phyloP scores from a whole-genome alignment of 2,329 filamentous ascomycete species.

The Diaporthe velutina region DNA sequence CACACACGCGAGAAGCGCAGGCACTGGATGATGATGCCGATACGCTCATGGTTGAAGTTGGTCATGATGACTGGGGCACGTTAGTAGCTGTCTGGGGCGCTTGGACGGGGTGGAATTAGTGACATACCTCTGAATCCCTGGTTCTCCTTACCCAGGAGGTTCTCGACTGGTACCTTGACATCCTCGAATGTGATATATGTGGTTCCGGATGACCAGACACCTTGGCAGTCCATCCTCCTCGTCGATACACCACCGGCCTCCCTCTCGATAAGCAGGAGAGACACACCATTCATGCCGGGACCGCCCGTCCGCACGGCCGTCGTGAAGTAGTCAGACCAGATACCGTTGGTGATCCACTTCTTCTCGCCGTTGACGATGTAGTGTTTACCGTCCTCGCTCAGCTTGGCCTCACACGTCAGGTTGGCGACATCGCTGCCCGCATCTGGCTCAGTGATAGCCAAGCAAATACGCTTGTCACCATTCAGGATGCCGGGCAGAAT shows the following conservation, averaged over 20 bases:
- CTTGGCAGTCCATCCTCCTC: slow-evolving; percentile 97
- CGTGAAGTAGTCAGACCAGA: slow-evolving; percentile 98
- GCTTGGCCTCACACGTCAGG: slow-evolving; percentile 93
- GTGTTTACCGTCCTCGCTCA: slow-evolving; percentile 95
- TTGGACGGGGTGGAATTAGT: not conserved
- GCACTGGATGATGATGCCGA: slow-evolving; percentile 98
- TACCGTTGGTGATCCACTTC: slow-evolving; percentile 99
- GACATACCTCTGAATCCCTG: slow-evolving; percentile 86
- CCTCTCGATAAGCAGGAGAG: slow-evolving; percentile 92
- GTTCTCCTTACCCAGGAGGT: slow-evolving; percentile 97
- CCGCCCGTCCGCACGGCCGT: slow-evolving; percentile 93
- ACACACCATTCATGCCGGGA: slow-evolving; percentile 92
- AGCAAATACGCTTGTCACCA: slow-evolving; percentile 96
- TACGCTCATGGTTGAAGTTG: slow-evolving; percentile 99
- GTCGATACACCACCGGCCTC: slow-evolving; percentile 87
- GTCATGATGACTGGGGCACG: slow-evolving; percentile 86
- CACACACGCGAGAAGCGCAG: slow-evolving; percentile 95
- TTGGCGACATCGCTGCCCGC: slow-evolving; percentile 96
- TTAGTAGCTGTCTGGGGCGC: slow-evolving; percentile 34
- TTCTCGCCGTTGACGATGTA: slow-evolving; percentile 99
- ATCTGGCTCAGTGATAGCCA: slow-evolving; percentile 97
- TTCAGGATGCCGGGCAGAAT: slow-evolving; percentile 89
- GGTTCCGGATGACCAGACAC: slow-evolving; percentile 94
- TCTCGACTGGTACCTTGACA: slow-evolving; percentile 99
- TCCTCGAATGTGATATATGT: slow-evolving; percentile 99